Percentiles rank a stretch among this genome's conserved stretches.
phyloP scores from a whole-genome alignment of 805 yeast genomes.

The Pichia thaimueangensis region DNA sequence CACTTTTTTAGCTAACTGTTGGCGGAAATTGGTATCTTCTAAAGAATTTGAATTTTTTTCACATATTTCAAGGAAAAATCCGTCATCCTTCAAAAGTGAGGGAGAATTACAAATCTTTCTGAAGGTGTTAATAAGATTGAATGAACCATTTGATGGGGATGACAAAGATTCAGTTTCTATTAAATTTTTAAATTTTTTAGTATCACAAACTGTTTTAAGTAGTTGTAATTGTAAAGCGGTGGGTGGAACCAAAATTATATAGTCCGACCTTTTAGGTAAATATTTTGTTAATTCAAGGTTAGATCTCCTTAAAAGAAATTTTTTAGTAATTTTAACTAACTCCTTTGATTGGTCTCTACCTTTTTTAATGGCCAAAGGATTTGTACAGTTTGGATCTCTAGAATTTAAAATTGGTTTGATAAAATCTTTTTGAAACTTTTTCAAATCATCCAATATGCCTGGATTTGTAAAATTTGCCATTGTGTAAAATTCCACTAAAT shows the following conservation, averaged over 20 bases:
- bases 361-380: slow-evolving; percentile 38
- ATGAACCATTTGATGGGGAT: slow-evolving; percentile 33
- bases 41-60: slow-evolving; percentile 12
- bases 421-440: slow-evolving; percentile 51
- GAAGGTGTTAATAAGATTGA: slow-evolving; percentile 65
- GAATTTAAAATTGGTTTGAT: slow-evolving; percentile 68
- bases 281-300: slow-evolving; percentile 47
- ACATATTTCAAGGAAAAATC: slow-evolving; percentile 31
- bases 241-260: slow-evolving; percentile 73
- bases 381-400: slow-evolving; percentile 56
- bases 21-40: slow-evolving; percentile 21
- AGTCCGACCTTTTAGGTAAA: slow-evolving; percentile 70
- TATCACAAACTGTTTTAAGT: slow-evolving; percentile 43
- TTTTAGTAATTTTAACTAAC: slow-evolving; percentile 54
- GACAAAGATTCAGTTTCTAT: slow-evolving; percentile 17
- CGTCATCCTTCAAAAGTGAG: slow-evolving; percentile 47
- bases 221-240: slow-evolving; percentile 51
- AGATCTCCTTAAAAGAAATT: slow-evolving; percentile 70
- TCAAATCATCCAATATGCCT: slow-evolving; percentile 60
- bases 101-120: slow-evolving; percentile 86
- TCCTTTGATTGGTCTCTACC: slow-evolving; percentile 64
- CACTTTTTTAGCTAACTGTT: slow-evolving; percentile 27
- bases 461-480: slow-evolving; percentile 83
- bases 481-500: slow-evolving; percentile 73
- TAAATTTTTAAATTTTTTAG: slow-evolving; percentile 30